Evolutionary conservation across 352 stramenopile genomes (phyloP), one percentile per base, ranked within the genome.

Genomic region (Elongisporangium senticosum): DNA sequence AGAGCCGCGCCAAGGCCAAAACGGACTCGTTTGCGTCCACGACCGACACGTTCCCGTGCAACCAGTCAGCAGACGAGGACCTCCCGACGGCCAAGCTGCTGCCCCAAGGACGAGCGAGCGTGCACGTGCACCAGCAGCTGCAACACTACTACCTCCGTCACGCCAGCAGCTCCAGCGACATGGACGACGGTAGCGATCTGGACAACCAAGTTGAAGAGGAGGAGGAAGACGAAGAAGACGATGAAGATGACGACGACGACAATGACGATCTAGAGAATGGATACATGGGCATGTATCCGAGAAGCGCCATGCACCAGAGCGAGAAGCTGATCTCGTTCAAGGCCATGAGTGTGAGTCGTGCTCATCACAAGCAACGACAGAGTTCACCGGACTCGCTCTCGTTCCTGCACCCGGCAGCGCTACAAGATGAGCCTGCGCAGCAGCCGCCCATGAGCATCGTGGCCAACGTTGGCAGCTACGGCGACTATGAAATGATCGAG

Each of bases 261-360:
- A 40, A 43, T 14, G 65, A 72, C 24, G 55, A 76, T 20, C 53
- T 58, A 7, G 72, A 73, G 19, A 53, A 74, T 26, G 54, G 69
- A 3, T 71, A 55, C 52, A 60, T 73, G 40, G 62, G 63, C 14
- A 49, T 49, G 7, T 53, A 26, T 21, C 53, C 62, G 15, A 64
- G 28, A 24, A 68, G 55, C 13, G 20, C 24, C 11, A 50, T 58
- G 14, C 65, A 65, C 61, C 62, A 62, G 14, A 76, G 62, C 51
- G 60, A 71, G 28, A 88, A 88, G 51, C 67, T 88, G 49, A 83
- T 88, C 51, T 88, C 78, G 3, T 79, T 88, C 55, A 79, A 78
- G 56, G 71, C 75, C 6, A 72, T 88, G 4, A 40, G 63, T 58
- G 63, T 62, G 23, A 21, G 57, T 40, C 55, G 65, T 55, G 62